phyloP scores from a whole-genome alignment of 495 filamentous ascomycete species.

The Hyaloscypha bicolor region DNA sequence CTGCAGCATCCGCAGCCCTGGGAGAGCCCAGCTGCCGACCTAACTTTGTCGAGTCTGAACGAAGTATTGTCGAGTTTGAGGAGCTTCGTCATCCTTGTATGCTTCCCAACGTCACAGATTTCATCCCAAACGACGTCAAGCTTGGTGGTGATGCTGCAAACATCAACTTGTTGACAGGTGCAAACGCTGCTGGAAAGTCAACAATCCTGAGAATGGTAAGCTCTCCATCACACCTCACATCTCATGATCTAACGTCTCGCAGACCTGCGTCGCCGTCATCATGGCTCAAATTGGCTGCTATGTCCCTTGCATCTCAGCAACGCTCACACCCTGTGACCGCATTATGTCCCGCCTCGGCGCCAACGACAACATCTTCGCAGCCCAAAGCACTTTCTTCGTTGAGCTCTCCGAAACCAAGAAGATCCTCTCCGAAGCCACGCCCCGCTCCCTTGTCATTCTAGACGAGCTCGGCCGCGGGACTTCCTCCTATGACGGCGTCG shows the following conservation, averaged over 20 bases:
- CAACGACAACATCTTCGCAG: conserved; percentile 98
- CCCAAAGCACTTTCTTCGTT: conserved; percentile 98
- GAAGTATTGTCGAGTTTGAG: conserved; percentile 86
- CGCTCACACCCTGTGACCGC: conserved; percentile 89
- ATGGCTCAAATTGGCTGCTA: conserved; percentile 99
- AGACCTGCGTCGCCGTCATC: conserved; percentile 93
- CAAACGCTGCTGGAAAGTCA: conserved; percentile 97
- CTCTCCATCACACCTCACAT: conserved; percentile 6
- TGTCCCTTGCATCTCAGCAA: conserved; percentile 79
- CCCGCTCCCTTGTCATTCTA: conserved; percentile 93
- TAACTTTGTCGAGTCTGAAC: conserved; percentile 76
- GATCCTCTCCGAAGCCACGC: conserved; percentile 93
- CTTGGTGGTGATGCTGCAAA: conserved; percentile 79
- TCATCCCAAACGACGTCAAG: conserved; percentile 94
- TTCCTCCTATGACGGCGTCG: conserved; percentile 91
- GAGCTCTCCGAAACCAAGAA: conserved; percentile 98
- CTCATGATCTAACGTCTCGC: conserved; percentile 21
- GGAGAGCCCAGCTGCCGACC: conserved; percentile 90
- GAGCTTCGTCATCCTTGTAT: conserved; percentile 96
- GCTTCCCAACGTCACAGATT: conserved; percentile 82
- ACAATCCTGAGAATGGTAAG: conserved; percentile 93
- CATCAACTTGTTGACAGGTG: conserved; percentile 91
- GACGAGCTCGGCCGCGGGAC: conserved; percentile 97
- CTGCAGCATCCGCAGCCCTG: conserved; percentile 80
- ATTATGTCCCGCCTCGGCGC: conserved; percentile 99